Conservation (phyloP, 2,329 filamentous ascomycete genomes). For the Colletotrichum chrysophilum region DNA sequence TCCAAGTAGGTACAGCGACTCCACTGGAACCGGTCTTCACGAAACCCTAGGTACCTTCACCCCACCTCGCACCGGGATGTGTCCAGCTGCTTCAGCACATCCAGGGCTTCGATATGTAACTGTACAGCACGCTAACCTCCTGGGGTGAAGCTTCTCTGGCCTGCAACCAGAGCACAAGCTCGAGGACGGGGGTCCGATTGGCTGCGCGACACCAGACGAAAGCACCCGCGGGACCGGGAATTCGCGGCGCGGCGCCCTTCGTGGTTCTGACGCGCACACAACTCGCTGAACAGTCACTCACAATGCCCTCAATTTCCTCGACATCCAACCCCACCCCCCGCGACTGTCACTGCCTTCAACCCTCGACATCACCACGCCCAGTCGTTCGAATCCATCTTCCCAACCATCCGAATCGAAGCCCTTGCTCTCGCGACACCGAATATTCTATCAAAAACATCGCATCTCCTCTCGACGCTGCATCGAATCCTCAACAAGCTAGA, state of each 20-base stretch:
- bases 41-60: not conserved
- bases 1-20: not conserved
- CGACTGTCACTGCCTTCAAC: not conserved
- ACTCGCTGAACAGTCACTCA: not conserved
- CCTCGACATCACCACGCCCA: not conserved
- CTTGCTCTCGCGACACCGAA: not conserved
- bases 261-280: conserved; percentile 20
- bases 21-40: not conserved
- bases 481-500: not conserved
- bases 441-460: not conserved
- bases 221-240: conserved; percentile 6
- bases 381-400: not conserved
- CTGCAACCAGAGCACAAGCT: conserved; percentile 23
- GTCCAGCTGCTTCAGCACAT: not conserved
- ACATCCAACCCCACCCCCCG: not conserved
- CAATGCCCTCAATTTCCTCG: conserved; percentile 7
- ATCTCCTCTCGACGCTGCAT: not conserved
- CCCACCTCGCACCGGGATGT: not conserved
- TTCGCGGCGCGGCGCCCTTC: conserved; percentile 2
- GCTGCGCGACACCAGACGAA: conserved; percentile 4
- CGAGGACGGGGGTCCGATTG: not conserved
- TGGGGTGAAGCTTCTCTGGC: conserved; percentile 1
- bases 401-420: not conserved
- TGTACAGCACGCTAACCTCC: not conserved
- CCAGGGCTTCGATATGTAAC: not conserved